phyloP scores from a whole-genome alignment of 352 stramenopile species.

The Phytophthora lateralis region DNA sequence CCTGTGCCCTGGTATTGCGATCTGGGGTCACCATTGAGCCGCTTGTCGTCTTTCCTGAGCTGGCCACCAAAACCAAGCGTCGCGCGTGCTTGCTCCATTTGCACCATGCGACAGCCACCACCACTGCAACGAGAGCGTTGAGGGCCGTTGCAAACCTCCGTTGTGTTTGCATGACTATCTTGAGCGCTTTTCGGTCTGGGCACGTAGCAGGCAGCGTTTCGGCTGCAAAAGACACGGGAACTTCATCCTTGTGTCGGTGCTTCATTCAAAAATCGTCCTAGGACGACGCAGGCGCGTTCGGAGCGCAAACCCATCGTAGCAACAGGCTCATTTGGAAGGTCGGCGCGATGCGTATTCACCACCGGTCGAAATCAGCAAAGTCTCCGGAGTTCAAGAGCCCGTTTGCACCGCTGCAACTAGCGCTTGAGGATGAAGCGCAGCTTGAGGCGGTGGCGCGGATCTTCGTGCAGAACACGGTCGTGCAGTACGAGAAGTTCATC shows the following conservation, averaged over 20 bases:
- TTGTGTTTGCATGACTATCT: slow-evolving; percentile 27
- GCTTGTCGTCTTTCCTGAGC: slow-evolving; percentile 21
- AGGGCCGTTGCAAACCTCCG: slow-evolving; percentile 26
- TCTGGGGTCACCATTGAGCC: background rate
- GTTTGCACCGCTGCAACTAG: slow-evolving; percentile 49
- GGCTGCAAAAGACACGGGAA: slow-evolving; percentile 19
- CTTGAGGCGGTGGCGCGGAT: slow-evolving; percentile 46
- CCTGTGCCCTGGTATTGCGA: background rate
- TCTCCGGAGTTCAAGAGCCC: slow-evolving; percentile 48
- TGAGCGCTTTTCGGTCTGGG: slow-evolving; percentile 11
- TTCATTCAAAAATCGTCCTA: slow-evolving; percentile 32
- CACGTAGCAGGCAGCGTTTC: slow-evolving; percentile 28
- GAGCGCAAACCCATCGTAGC: background rate
- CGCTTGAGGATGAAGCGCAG: slow-evolving; percentile 41
- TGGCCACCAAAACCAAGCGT: slow-evolving; percentile 23
- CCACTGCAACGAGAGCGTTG: slow-evolving; percentile 8
- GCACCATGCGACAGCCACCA: slow-evolving; percentile 21
- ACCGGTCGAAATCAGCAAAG: slow-evolving; percentile 15
- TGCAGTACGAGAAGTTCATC: slow-evolving; percentile 60
- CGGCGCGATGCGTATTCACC: slow-evolving; percentile 33
- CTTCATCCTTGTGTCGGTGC: background rate
- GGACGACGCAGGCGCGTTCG: slow-evolving; percentile 9
- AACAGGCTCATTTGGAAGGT: slow-evolving; percentile 26
- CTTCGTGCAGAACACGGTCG: slow-evolving; percentile 56
- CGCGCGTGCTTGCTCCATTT: slow-evolving; percentile 15